Conservation (phyloP, 2,329 filamentous ascomycete species). For the Lasiodiplodia sp. region DNA sequence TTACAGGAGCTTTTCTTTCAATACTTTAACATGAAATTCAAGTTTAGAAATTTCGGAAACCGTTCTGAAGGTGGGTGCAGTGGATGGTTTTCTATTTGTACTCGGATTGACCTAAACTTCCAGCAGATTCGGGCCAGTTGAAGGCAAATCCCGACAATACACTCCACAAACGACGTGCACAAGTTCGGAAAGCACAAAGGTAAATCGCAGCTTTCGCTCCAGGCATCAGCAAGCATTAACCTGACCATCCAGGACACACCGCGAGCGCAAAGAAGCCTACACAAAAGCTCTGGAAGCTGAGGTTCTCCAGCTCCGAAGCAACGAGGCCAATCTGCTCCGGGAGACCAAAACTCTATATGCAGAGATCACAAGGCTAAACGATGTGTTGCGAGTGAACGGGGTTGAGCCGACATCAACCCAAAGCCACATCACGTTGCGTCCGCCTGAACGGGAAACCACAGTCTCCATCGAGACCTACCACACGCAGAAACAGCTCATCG, state of each 20-base stretch:
- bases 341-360: slow-evolving; percentile 38
- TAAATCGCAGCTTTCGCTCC: slow-evolving; percentile 28
- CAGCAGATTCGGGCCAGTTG: no score
- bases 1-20: no score
- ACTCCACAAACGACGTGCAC: slow-evolving; percentile 19
- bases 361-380: slow-evolving; percentile 38
- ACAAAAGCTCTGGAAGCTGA: slow-evolving; percentile 40
- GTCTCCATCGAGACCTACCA: no score
- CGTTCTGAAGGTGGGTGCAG: no score
- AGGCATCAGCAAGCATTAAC: background rate
- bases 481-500: no score
- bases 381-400: slow-evolving; percentile 34
- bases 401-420: background rate
- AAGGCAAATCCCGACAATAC: no score
- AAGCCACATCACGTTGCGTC: no score
- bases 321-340: slow-evolving; percentile 41
- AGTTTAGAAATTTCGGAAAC: no score
- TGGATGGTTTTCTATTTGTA: no score
- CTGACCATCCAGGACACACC: slow-evolving; percentile 37
- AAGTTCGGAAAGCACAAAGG: slow-evolving; percentile 48
- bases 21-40: no score
- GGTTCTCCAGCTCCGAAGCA: slow-evolving; percentile 41
- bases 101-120: no score
- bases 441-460: no score
- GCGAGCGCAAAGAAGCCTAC: slow-evolving; percentile 45